Base-by-base conservation (phyloP, 495 filamentous ascomycete species). In the Penicillium nucicola region DNA sequence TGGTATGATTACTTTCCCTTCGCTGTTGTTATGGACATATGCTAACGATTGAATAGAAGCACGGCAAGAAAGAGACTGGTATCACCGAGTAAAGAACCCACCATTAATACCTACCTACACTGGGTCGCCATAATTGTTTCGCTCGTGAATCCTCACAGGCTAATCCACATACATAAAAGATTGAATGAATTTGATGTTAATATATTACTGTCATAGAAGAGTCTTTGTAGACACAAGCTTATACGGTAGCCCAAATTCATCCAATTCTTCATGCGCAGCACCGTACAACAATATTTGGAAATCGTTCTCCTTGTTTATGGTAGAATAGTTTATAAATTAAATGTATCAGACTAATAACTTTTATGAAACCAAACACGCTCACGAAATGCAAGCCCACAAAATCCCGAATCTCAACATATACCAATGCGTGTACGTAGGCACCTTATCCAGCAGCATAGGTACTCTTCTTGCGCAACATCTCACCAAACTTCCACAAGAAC, bases 401-500 rank as follows among this genome's bases (percentile, higher is more conserved):
- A 28, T 28, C 6, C 5, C 7, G 10, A 28, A 28, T 9, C 5
- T 28, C 25, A 28, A 28, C 5, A 2, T 0, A 28, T 1, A 28
- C 25, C 5, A 28, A 8, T 8, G 5, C 10, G 25, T 9, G 1
- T 6, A 9, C 7, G 25, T 8, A 28, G 5, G 4, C 4, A 23
- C 1, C 25, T 56, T 58, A 69, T 12, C 85, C 83, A 55, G 84
- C 83, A 50, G 85, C 85, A 73, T 79, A 90, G 12, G 80, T 71
- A 66, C 84, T 87, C 70, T 69, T 83, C 56, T 76, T 79, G 69
- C 84, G 72, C 49, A 85, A 54, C 32, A 28, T 62, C 58, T 55
- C 77, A 28, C 83, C 83, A 67, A 62, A 84, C 41, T 67, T 77
- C 84, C 84, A 86, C 45, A 87, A 53, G 38, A 87, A 66, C 3